phyloP scores from a whole-genome alignment of 306 rosid species.

The Vigna hirtella region DNA sequence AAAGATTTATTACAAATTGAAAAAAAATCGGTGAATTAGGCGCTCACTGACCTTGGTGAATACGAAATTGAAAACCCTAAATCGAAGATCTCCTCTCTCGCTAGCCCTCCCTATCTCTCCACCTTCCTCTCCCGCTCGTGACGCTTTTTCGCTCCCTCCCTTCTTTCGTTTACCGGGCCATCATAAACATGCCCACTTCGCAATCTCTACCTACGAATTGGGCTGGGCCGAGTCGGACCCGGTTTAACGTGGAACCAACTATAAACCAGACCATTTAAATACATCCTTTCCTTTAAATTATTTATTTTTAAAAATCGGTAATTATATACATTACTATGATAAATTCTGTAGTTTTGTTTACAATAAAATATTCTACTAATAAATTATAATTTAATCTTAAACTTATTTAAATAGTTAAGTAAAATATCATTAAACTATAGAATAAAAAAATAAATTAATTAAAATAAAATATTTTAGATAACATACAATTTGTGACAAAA shows the following conservation, averaged over 20 bases:
- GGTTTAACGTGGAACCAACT: not conserved
- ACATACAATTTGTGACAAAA: not conserved
- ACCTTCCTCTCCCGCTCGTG: constrained; percentile 44
- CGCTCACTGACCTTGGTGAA: constrained; percentile 84
- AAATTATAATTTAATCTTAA: not conserved
- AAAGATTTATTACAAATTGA: constrained; percentile 36
- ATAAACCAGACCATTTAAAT: not conserved
- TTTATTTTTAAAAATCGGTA: not conserved
- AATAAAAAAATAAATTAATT: not conserved
- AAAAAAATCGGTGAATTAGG: constrained; percentile 37
- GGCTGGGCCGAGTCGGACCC: constrained; percentile 7
- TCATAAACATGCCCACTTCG: constrained; percentile 14
- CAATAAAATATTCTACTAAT: not conserved
- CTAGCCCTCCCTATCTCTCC: constrained; percentile 20
- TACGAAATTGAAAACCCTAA: constrained; percentile 58
- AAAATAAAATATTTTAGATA: too few relatives aligned
- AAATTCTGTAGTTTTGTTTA: not conserved
- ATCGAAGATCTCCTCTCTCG: constrained; percentile 52
- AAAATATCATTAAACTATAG: not conserved
- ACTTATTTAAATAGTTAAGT: not conserved
- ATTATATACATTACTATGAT: not conserved
- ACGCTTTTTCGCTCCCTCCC: constrained; percentile 35
- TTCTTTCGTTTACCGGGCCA: constrained; percentile 16
- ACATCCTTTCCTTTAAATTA: not conserved
- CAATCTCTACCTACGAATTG: not conserved